A percentile compares a stretch with the other conserved stretches of the same genome.
These are phyloP conservation scores for Agarophyton chilense DNA, from an alignment of 23 red algal species.

Conservation along the genomic window DNA sequence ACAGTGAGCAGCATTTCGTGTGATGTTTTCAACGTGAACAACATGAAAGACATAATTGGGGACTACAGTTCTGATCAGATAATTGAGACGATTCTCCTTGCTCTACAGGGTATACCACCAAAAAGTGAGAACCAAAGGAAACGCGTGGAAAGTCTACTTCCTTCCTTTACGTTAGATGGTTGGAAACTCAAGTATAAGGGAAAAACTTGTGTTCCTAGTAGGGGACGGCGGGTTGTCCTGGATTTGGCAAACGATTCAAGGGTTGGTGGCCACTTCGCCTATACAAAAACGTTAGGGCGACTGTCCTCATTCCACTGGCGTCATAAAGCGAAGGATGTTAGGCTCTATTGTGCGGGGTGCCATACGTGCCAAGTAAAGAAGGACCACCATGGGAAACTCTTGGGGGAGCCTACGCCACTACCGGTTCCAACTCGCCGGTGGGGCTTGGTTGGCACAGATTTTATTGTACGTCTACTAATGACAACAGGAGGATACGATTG, in stretches of 20 bases:
- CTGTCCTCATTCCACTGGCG: not conserved
- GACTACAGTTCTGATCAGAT: not conserved
- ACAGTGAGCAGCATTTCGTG: too few species aligned
- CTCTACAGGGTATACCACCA: not conserved
- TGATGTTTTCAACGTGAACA: too few species aligned
- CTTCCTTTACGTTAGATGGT: not conserved
- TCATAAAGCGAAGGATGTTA: slow-evolving; percentile 8
- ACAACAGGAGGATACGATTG: slow-evolving; percentile 19
- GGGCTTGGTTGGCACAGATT: slow-evolving; percentile 20
- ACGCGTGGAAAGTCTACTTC: not conserved
- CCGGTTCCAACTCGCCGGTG: not conserved
- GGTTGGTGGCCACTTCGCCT: slow-evolving; percentile 30
- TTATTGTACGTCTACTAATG: not conserved
- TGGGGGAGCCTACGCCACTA: slow-evolving; percentile 15
- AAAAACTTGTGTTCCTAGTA: slow-evolving; percentile 4
- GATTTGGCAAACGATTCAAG: slow-evolving; percentile 17
- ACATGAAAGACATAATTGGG: not conserved
- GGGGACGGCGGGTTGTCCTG: not conserved
- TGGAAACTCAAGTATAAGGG: not conserved
- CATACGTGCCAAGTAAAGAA: not conserved
- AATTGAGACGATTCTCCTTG: not conserved
- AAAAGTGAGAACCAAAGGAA: not conserved
- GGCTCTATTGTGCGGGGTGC: not conserved
- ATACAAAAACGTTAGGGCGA: slow-evolving; percentile 10
- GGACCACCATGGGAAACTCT: not conserved